Evolutionary conservation across 176 grass and related monocot genomes (phyloP).

Genomic region (Pontederia crassipes): DNA sequence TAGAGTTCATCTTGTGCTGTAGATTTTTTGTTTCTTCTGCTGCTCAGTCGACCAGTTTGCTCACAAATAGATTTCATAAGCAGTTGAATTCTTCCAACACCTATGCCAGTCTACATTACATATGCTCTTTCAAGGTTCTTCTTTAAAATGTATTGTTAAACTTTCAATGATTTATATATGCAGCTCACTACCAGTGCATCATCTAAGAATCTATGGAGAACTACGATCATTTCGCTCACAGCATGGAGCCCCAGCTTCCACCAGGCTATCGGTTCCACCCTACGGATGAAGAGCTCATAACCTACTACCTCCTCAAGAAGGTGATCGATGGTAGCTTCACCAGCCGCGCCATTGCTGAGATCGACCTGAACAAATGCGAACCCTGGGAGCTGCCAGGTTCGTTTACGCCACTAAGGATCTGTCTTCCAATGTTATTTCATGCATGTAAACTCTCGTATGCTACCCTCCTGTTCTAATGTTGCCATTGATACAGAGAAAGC

Average conservation of each 20-base stretch:
- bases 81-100: too few relatives aligned
- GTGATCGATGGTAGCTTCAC: neutral
- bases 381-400: constrained; percentile 9
- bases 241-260: neutral
- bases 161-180: too few relatives aligned
- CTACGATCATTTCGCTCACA: neutral
- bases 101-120: too few relatives aligned
- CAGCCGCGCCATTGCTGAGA: neutral
- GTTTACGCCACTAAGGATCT: too few relatives aligned
- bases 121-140: too few relatives aligned
- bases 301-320: constrained; percentile 6
- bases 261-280: constrained; percentile 11
- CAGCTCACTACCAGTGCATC: too few relatives aligned
- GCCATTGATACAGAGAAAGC: neutral
- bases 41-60: too few relatives aligned
- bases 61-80: too few relatives aligned
- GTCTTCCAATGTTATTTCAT: neutral
- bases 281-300: constrained; percentile 14
- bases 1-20: too few relatives aligned
- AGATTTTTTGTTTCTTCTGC: too few relatives aligned
- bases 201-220: neutral
- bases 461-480: neutral
- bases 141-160: too few relatives aligned
- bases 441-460: neutral
- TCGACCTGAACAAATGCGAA: constrained; percentile 14